These are phyloP conservation scores for Colletotrichum euphorbiae DNA, from an alignment of 2,329 filamentous ascomycete genomes.

Conservation along the genomic window DNA sequence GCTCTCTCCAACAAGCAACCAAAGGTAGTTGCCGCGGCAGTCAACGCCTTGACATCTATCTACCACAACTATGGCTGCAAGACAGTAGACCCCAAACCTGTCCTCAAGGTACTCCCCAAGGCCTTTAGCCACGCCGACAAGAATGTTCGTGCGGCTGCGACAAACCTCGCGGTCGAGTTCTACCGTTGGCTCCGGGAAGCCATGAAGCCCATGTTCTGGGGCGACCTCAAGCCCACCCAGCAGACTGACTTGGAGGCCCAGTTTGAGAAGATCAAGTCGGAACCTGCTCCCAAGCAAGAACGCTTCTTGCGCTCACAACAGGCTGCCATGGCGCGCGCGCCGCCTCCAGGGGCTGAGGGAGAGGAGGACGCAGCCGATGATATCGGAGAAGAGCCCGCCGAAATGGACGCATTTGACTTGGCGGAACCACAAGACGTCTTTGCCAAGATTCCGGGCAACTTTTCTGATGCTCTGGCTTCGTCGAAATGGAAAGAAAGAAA, in stretches of 20 bases:
- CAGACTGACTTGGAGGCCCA: constrained; percentile 93
- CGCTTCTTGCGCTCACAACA: constrained; percentile 90
- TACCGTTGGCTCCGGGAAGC: constrained; percentile 98
- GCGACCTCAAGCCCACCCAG: constrained; percentile 93
- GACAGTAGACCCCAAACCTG: constrained; percentile 90
- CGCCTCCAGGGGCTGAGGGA: constrained; percentile 67
- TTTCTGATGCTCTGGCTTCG: constrained; percentile 85
- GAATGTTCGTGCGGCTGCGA: constrained; percentile 94
- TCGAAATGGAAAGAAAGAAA: constrained; percentile 99
- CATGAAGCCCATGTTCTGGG: constrained; percentile 99
- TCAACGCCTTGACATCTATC: constrained; percentile 83
- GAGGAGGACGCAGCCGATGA: constrained; percentile 69
- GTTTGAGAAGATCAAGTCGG: constrained; percentile 93
- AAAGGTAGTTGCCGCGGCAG: constrained; percentile 80
- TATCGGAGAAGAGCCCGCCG: constrained; percentile 71
- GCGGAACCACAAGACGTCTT: constrained; percentile 90
- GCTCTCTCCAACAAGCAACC: constrained; percentile 88
- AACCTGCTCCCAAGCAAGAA: constrained; percentile 89
- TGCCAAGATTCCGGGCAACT: constrained; percentile 83
- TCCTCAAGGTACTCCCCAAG: constrained; percentile 89
- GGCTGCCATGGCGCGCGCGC: constrained; percentile 79
- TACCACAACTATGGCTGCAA: constrained; percentile 97
- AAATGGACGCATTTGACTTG: constrained; percentile 84
- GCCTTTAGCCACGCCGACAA: constrained; percentile 97
- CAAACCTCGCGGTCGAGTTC: constrained; percentile 90